phyloP scores from a whole-genome alignment of 202 grass and related monocot genomes.

The Carex arenaria region DNA sequence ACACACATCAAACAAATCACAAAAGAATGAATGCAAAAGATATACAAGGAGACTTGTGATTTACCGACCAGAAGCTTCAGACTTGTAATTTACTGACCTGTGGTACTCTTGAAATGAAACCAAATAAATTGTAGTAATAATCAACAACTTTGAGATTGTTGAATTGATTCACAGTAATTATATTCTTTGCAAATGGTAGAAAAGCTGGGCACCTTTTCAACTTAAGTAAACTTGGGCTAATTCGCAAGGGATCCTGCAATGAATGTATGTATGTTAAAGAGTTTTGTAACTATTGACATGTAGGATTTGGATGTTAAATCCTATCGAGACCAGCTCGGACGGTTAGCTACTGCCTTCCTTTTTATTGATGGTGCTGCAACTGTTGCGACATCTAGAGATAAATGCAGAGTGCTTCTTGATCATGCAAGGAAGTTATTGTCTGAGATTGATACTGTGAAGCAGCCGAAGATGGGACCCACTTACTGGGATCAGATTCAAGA shows the following conservation, averaged over 20 bases:
- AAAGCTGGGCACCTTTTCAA: not conserved
- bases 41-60: not conserved
- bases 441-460: slow-evolving; percentile 75
- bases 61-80: not conserved
- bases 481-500: slow-evolving; percentile 99
- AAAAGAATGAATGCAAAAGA: not conserved
- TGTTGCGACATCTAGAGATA: slow-evolving; percentile 66
- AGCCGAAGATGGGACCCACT: slow-evolving; percentile 56
- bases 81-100: not conserved
- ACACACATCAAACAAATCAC: not conserved
- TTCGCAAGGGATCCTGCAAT: not conserved
- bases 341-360: slow-evolving; percentile 77
- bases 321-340: slow-evolving; percentile 68
- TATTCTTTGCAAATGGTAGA: not conserved
- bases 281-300: slow-evolving; percentile 7
- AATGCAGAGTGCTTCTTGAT: slow-evolving; percentile 78
- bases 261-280: not conserved
- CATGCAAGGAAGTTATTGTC: slow-evolving; percentile 64
- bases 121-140: not conserved
- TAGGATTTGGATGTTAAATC: slow-evolving; percentile 77
- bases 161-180: not conserved
- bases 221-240: not conserved
- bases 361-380: slow-evolving; percentile 84
- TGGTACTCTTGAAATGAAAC: not conserved
- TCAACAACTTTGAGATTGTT: not conserved